Evolutionary conservation across 768 basidiomycete species (phyloP), one percentile per base, ranked within the genome.

Genomic region (Lactarius pseudohatsudake): DNA sequence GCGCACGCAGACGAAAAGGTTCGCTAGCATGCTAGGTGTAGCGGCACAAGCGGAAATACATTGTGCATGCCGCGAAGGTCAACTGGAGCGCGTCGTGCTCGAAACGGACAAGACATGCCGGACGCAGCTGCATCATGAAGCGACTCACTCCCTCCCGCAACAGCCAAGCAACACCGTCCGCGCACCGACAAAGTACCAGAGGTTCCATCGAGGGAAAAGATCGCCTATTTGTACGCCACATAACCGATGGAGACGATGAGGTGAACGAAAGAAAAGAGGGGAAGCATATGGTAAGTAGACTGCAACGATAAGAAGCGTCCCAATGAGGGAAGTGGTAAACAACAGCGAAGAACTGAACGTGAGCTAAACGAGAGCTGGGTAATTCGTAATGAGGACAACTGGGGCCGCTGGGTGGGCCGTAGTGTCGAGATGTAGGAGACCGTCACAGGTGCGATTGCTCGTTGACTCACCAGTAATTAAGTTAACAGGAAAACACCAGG

Each of bases 181-280:
- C 38, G 38, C 13, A 15, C 38, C 38, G 15, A 15, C 38, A 16
- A 5, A 40, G 6, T 16, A 40, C 15, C 38, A 40, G 38, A 40
- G 38, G 5, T 40, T 40, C 38, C 78, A 67, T 87, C 86, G 64
- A 91, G 80, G 36, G 86, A 77, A 72, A 87, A 85, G 0, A 82
- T 77, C 57, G 78, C 78, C 38, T 86, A 38, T 70, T 86, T 85
- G 76, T 89, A 90, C n/a, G 83, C 76, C n/a, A 80, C 77, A 72
- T 90, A 90, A 32, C 86, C 87, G 64, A 89, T 79, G 4, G 84
- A 79, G 67, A 86, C 79, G 61, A 90, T 72, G 85, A 80, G 34
- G 83, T 72, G 65, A 89, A 76, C 1, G 80, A 80, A 2, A 88
- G 86, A 85, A 87, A 89, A 89, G 58, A 91, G 81, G 13, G 90